phyloP scores from a whole-genome alignment of 768 basidiomycete species.

The Mycena vitilis region DNA sequence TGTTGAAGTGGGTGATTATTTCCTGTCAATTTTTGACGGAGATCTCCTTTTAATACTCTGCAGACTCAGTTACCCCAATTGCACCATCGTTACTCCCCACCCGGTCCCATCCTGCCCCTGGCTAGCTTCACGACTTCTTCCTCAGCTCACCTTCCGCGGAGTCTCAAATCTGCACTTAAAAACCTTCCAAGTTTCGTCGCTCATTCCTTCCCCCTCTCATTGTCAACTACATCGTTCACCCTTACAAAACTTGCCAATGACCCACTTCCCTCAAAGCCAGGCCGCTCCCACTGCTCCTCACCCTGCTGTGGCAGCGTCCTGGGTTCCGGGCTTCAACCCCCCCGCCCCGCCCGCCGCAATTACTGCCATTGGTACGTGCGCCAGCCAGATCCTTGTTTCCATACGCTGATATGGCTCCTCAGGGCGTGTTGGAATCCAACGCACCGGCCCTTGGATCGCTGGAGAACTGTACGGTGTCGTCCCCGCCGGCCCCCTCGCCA shows the following conservation, averaged over 20 bases:
- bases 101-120: no score
- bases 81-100: no score
- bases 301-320: no score
- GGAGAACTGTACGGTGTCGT: background rate
- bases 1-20: no score
- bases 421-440: background rate
- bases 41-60: no score
- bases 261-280: background rate
- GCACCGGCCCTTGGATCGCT: background rate
- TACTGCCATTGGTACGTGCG: background rate
- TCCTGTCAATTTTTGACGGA: no score
- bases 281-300: no score
- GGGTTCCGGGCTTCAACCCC: no score
- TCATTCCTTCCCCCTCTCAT: background rate
- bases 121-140: background rate
- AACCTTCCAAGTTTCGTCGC: background rate
- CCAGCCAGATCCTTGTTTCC: background rate
- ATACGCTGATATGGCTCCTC: background rate
- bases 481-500: background rate
- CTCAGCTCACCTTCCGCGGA: background rate
- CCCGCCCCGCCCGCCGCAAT: no score
- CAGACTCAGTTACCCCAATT: no score
- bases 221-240: background rate
- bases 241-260: background rate
- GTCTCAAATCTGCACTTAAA: background rate